Base-by-base conservation (phyloP, 306 rosid species). In the Fagus crenata region DNA sequence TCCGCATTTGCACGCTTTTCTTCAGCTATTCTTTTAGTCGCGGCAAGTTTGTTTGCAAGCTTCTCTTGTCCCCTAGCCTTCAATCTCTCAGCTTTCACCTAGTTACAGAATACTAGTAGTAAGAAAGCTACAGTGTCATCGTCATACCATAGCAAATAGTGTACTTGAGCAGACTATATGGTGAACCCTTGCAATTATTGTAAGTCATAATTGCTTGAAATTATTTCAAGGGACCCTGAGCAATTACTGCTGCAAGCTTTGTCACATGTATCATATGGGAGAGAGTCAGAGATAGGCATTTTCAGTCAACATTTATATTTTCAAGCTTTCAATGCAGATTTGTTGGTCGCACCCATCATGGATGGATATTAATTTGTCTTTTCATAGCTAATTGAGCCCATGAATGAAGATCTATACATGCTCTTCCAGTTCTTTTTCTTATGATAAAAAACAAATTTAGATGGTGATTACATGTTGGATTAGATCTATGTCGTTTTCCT, bases 71-170 rank as follows among this genome's bases (percentile, higher is more conserved):
- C 97, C 67, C 89, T 55, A 28, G 92, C 89, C 79, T 96, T 96
- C 87, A 87, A 84, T 71, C 96, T 92, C 85, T 96, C 99, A 3
- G 98, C 98, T 71, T 86, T 92, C 75, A 89, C 95, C 98, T 96
- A 69, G 9, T 8, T 61, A 28, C 17, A 42, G 17, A 37, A 51
- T 49, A 36, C 6, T 17, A 32, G 12, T 6, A 68, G 12, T 71
- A 78, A 75, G 78, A 79, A 59, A 37, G 55, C 74, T 41, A 17
- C 37, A 42, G 56, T 7, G 51, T 14, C 11, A 9, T 7, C 17
- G 11, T 37, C 71, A 39, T 0, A n/a, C 33, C 41, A 15, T 6
- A 35, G 68, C 12, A 32, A 32, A 32, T 11, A 6, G 4, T 1
- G 13, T 6, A 61, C 32, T 4, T 61, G 41, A 61, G 31, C 17